Evolutionary conservation across 805 yeast genomes (phyloP), one percentile per base, ranked within the genome.

Genomic region (Pichia californica): DNA sequence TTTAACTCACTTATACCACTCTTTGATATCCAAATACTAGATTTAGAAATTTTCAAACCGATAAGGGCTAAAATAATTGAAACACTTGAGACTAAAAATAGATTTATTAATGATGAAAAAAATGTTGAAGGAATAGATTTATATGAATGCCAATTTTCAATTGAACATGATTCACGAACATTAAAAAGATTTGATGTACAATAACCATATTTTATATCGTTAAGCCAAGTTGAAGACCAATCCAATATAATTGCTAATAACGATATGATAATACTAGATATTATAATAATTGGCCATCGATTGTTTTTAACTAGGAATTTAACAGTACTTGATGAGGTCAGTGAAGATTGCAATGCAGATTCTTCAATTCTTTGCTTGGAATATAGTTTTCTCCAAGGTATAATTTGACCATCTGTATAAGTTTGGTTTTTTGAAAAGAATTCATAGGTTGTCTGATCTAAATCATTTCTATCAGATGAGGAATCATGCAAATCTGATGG

Each of bases 1-100:
- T 81, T 81, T 38, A 83, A 73, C 53, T 86, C 95, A 0, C 88
- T 73, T 25, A 87, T 82, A 7, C 95, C 95, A 39, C 85, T 72
- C 45, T 70, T 67, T 20, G 66, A 57, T 5, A 76, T 68, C 45
- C 63, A 64, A 0, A 69, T 64, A 2, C 73, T 62, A 21, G 41
- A 49, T 27, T 49, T 44, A 2, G 65, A 54, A 5, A 65, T 31
- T 1, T 57, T 38, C 9, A 69, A 65, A 0, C 78, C 70, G 1
- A 63, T 42, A 1, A 61, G 43, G 1, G 75, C 76, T 28, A 72
- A 60, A 8, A 64, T 19, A 3, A 68, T 45, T 2, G 77, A 64
- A 3, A 67, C 52, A 4, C 61, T n/a, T 1, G 68, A 38, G 48
- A 66, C 71, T 5, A 76, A 46, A 5, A 30, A 2, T 4, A 46